These are phyloP conservation scores for Hanseniaspora thailandica DNA, from an alignment of 805 yeast genomes.

Conservation along the genomic window DNA sequence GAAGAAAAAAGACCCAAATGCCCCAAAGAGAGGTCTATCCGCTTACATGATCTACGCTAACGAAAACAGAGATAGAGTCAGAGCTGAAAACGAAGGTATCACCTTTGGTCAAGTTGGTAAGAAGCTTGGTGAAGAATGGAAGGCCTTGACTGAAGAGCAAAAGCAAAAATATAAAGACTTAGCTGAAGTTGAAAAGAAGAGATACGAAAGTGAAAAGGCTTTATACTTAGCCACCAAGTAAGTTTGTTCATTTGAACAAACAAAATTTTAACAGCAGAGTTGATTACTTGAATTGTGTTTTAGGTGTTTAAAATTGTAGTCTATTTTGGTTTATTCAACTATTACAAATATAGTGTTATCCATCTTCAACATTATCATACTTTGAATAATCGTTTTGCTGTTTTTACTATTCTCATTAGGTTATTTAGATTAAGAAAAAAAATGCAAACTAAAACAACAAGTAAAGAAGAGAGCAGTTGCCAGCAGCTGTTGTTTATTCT, in stretches of 20 bases:
- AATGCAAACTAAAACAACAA: neutral
- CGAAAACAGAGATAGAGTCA: slow-evolving; percentile 90
- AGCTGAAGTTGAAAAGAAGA: slow-evolving; percentile 93
- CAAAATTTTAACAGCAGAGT: too few relatives aligned
- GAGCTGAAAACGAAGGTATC: slow-evolving; percentile 93
- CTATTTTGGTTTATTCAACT: too few relatives aligned
- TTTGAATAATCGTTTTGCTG: too few relatives aligned
- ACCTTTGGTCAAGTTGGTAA: slow-evolving; percentile 93
- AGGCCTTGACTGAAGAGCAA: slow-evolving; percentile 69
- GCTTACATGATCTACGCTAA: slow-evolving; percentile 99
- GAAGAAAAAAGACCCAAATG: slow-evolving; percentile 76
- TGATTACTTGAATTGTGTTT: too few relatives aligned
- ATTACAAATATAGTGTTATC: too few relatives aligned
- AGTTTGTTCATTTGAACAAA: slow-evolving; percentile 15
- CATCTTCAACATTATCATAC: too few relatives aligned
- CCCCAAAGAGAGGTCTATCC: slow-evolving; percentile 96
- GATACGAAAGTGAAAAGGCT: slow-evolving; percentile 93
- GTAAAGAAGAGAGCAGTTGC: neutral
- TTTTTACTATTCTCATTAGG: slow-evolving; percentile 2
- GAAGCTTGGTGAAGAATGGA: slow-evolving; percentile 93
- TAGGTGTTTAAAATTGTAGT: too few relatives aligned
- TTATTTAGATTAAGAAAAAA: neutral
- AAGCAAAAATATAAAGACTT: slow-evolving; percentile 83
- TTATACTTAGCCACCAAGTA: slow-evolving; percentile 49
- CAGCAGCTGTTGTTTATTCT: too few relatives aligned